Base-by-base conservation (phyloP, 495 filamentous ascomycete species). In the Hyaloscypha finlandica region DNA sequence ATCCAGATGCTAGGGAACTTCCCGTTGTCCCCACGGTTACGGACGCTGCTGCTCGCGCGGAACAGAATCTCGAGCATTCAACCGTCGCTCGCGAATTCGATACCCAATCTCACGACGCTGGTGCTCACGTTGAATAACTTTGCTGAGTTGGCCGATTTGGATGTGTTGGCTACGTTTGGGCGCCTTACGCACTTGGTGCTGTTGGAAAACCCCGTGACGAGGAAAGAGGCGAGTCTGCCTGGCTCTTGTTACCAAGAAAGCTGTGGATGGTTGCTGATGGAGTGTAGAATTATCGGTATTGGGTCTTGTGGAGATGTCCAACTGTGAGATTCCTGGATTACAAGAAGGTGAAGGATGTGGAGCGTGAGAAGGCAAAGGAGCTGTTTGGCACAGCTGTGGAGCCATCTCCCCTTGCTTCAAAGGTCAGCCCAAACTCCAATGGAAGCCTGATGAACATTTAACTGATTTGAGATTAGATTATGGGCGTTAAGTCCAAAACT, bases 261-360 rank as follows among this genome's bases (percentile, higher is more conserved):
- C 14, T 58, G 42, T 35, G 19, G 57, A 31, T 33, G 25, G 55
- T 19, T 60, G 37, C 42, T 61, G 55, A 59, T 30, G 6, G 16
- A 6, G 12, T 42, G 35, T 74, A 97, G 95, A 77, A 98, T 77
- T 99, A 97, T 79, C 88, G 95, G 19, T 89, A 89, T 77, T 99
- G 91, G 90, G 79, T 96, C 45, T 86, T 99, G 73, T 97, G 90
- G 91, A 85, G 89, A 55, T 89, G 88, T 71, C 93, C 93, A 4
- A 83, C 81, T 25, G 86, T 99, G 30, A 90, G 94, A 42, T 97
- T 97, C 81, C 83, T 99, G 55, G 96, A 99, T 80, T 97, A 93
- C 77, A 85, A 87, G 62, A 96, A 95, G 79, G 92, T 98, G 35
- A 96, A 92, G 75, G 86, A 94, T 57, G 87, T 81, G 2, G 96